These are phyloP conservation scores for Xylaria sp. DNA, from an alignment of 2,329 filamentous ascomycete genomes.

Conservation along the genomic window DNA sequence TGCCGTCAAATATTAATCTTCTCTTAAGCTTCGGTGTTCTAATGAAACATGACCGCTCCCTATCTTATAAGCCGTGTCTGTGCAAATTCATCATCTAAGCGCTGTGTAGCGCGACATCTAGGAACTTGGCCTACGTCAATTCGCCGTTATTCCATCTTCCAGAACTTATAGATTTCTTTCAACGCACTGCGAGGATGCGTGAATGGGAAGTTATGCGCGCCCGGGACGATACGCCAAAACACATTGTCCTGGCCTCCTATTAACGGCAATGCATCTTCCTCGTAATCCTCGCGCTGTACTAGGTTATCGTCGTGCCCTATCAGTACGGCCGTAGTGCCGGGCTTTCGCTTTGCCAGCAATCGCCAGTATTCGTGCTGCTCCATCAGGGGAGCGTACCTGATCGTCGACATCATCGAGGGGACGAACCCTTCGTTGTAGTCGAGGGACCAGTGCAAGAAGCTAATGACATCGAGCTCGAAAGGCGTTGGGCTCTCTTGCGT, in stretches of 20 bases:
- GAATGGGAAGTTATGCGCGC: conserved; percentile 68
- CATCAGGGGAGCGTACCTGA: conserved; percentile 59
- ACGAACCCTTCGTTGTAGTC: conserved; percentile 62
- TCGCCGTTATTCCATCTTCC: conserved; percentile 42
- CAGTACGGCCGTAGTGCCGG: conserved; percentile 56
- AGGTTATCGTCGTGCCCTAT: conserved; percentile 59
- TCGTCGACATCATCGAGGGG: conserved; percentile 63
- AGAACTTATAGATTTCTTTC: conserved; percentile 54
- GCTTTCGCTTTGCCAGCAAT: conserved; percentile 49
- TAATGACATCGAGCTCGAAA: conserved; percentile 54
- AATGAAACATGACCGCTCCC: neutral
- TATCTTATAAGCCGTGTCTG: neutral
- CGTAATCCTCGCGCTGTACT: conserved; percentile 57
- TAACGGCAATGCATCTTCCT: conserved; percentile 55
- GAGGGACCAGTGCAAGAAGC: conserved; percentile 64
- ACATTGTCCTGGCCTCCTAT: conserved; percentile 57
- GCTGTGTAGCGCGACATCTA: neutral
- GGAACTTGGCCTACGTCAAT: neutral
- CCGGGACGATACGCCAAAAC: conserved; percentile 57
- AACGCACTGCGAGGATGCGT: conserved; percentile 55
- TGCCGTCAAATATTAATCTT: no score
- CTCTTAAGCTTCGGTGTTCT: neutral
- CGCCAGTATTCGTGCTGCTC: conserved; percentile 58
- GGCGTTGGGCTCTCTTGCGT: conserved; percentile 37
- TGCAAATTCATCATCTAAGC: neutral